Base-by-base conservation (phyloP, 768 basidiomycete genomes). In the Boletellus sp. region DNA sequence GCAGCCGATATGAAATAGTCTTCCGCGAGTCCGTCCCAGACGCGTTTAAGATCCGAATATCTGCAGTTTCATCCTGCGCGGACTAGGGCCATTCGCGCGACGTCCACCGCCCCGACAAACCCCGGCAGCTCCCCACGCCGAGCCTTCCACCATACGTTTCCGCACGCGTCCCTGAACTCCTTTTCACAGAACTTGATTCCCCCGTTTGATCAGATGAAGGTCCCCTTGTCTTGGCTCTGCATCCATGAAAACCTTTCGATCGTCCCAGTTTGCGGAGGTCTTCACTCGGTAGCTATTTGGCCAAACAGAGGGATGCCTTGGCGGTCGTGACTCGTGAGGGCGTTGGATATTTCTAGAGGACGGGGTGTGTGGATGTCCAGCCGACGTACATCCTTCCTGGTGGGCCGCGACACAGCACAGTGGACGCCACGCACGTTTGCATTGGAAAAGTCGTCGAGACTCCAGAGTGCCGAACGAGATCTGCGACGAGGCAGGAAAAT, bases 261-360 rank as follows among this genome's bases (percentile, higher is more conserved):
- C 60, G 39, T 9, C 33, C 35, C n/a, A 62, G 38, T 28, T 43
- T 56, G 36, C 20, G 45, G 42, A 57, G 17, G 22, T 62, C 60
- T 26, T 62, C 54, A 35, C 56, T 46, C 10, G 62, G 31, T 4
- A 62, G 33, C 23, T 62, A 52, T 20, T 59, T 59, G 13, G 47
- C 54, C 23, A 62, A 24, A 9, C 33, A 2, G 19, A 56, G 36
- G 8, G 13, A 31, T 9, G 48, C 49, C 4, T 45, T 37, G 32
- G 52, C 31, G 0, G 31, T n/a, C n/a, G n/a, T n/a, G n/a, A n/a
- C n/a, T 23, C 0, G 45, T 39, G 24, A 59, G 10, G 15, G 42
- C n/a, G 22, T 33, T 8, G 5, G 26, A 3, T 15, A 53, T 42
- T 9, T 52, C 48, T 2, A 11, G n/a, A 9, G 60, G 52, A 15